These are phyloP conservation scores for Phytophthora pseudosyringae DNA, from an alignment of 352 stramenopile genomes.

Conservation along the genomic window DNA sequence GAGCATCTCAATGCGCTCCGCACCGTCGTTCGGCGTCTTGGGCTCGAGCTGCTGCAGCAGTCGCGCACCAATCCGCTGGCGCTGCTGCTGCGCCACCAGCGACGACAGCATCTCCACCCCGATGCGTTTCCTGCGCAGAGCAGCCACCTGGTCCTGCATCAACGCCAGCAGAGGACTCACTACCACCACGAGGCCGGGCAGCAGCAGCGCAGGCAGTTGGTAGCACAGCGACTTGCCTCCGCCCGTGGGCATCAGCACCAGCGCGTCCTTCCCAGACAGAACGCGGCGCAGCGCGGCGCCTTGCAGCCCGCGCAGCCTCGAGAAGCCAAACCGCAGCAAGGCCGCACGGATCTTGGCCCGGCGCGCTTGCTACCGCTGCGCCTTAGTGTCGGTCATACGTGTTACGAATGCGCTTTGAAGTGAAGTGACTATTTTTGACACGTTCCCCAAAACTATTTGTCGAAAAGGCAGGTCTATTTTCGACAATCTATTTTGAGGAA, in stretches of 20 bases:
- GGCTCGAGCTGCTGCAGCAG: constrained; percentile 32
- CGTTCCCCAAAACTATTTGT: no score
- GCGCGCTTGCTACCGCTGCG: constrained; percentile 40
- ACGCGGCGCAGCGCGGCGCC: constrained; percentile 52
- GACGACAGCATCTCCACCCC: constrained; percentile 67
- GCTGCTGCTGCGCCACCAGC: constrained; percentile 42
- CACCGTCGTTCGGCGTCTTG: neutral
- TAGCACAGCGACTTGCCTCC: constrained; percentile 98
- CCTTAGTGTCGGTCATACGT: constrained; percentile 16
- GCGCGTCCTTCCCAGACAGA: constrained; percentile 48
- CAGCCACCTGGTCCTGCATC: constrained; percentile 89
- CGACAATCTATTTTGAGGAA: no score
- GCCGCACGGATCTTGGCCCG: constrained; percentile 55
- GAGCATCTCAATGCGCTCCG: constrained; percentile 58
- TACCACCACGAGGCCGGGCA: constrained; percentile 84
- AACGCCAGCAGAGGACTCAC: constrained; percentile 89
- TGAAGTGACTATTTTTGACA: constrained; percentile 15
- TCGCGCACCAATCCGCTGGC: constrained; percentile 32
- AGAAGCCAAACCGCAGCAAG: constrained; percentile 54
- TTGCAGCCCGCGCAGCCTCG: constrained; percentile 49
- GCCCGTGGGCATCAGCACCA: constrained; percentile 97
- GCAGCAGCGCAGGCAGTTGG: constrained; percentile 86
- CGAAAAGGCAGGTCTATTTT: no score
- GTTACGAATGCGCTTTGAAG: constrained; percentile 1
- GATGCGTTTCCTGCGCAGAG: constrained; percentile 55